Evolutionary conservation across 352 stramenopile genomes (phyloP).

Genomic region (Phytophthora pini): DNA sequence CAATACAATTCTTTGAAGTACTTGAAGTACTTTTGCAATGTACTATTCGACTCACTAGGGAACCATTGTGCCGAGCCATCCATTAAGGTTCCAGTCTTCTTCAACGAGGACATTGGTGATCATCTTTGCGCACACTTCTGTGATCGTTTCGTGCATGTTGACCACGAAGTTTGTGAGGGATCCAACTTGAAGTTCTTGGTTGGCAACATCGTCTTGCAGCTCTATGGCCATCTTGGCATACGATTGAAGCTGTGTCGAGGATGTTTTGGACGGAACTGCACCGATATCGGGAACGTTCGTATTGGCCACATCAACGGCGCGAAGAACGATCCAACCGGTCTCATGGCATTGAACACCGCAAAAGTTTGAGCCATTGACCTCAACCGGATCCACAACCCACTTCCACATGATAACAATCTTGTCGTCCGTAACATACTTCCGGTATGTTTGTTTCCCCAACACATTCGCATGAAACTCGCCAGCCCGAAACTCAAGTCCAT

Average conservation of each 20-base stretch:
- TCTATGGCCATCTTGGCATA: conserved; percentile 58
- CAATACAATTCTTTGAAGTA: too few species aligned
- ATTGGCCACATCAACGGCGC: not conserved
- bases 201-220: conserved; percentile 53
- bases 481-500: conserved; percentile 31
- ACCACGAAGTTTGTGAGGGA: conserved; percentile 49
- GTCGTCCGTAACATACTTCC: conserved; percentile 39
- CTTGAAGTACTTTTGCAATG: too few species aligned
- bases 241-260: conserved; percentile 47
- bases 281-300: not conserved
- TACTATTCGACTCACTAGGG: not conserved
- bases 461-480: conserved; percentile 40
- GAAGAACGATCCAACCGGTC: conserved; percentile 42
- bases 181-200: conserved; percentile 47
- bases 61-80: conserved; percentile 14
- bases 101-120: conserved; percentile 48
- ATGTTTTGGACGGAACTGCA: not conserved
- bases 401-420: conserved; percentile 54
- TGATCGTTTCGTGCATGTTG: conserved; percentile 39
- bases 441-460: conserved; percentile 50
- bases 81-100: conserved; percentile 51
- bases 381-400: conserved; percentile 47
- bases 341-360: conserved; percentile 41
- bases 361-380: conserved; percentile 42
- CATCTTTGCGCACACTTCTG: conserved; percentile 34